Conservation (phyloP, 73 alveolate species). For the Paramecium pentaurelia region DNA sequence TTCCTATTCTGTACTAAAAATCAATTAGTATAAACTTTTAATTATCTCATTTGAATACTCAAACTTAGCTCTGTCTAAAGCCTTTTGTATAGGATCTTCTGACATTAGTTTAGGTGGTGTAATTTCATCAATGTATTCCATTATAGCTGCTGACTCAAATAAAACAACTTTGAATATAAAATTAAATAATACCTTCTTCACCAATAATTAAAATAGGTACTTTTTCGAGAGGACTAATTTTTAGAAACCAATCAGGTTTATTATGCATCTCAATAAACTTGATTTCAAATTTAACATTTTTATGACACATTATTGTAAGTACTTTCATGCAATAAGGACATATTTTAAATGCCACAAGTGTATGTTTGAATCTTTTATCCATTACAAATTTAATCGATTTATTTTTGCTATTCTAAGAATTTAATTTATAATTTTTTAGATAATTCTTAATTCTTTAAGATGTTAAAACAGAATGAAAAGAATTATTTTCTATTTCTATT, state of each 20-base stretch:
- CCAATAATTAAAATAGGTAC: slow-evolving; percentile 43
- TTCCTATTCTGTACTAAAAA: background rate
- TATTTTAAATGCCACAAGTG: slow-evolving; percentile 6
- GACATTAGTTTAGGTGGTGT: background rate
- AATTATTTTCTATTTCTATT: background rate
- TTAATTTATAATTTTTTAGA: background rate
- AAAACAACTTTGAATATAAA: background rate
- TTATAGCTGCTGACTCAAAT: slow-evolving; percentile 35
- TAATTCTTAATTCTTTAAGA: slow-evolving; percentile 6
- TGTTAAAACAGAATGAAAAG: background rate
- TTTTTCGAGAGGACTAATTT: slow-evolving; percentile 23
- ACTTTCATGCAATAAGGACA: slow-evolving; percentile 45
- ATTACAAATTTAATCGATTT: background rate
- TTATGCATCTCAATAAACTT: slow-evolving; percentile 7
- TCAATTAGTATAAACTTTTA: background rate
- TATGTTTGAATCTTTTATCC: slow-evolving; percentile 20
- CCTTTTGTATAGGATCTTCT: background rate
- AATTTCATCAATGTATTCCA: slow-evolving; percentile 38
- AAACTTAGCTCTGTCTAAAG: slow-evolving; percentile 11
- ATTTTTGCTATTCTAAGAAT: background rate
- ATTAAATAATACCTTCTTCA: background rate
- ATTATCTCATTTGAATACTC: slow-evolving; percentile 3
- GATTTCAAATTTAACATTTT: background rate
- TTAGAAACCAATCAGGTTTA: slow-evolving; percentile 33
- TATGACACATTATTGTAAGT: background rate